Conservation (phyloP, 768 basidiomycete species). For the Macrocybe gigantea region DNA sequence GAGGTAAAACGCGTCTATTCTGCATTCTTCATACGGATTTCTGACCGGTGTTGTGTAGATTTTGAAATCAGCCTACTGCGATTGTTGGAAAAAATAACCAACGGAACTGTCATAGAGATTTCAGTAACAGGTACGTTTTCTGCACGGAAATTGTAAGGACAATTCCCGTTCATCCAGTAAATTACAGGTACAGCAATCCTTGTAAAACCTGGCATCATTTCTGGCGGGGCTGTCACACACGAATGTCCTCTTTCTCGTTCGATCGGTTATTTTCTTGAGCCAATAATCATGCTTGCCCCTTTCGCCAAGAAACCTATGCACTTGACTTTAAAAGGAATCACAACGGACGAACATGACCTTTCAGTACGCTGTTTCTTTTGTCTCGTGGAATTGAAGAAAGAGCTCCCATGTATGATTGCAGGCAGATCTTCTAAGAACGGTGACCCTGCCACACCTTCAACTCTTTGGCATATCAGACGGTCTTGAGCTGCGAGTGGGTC, state of each 20-base stretch:
- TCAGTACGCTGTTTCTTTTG: slow-evolving; percentile 45
- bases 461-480: slow-evolving; percentile 88
- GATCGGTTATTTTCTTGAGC: slow-evolving; percentile 92
- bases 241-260: slow-evolving; percentile 87
- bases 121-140: slow-evolving; percentile 79
- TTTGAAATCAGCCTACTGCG: slow-evolving; percentile 90
- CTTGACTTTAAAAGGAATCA: slow-evolving; percentile 82
- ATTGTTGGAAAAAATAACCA: slow-evolving; percentile 84
- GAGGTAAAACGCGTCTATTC: slow-evolving; percentile 43
- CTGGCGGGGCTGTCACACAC: slow-evolving; percentile 75
- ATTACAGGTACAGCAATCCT: slow-evolving; percentile 80
- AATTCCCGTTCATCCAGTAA: slow-evolving; percentile 1
- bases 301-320: slow-evolving; percentile 87
- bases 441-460: slow-evolving; percentile 86
- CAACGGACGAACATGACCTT: slow-evolving; percentile 88
- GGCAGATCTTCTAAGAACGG: slow-evolving; percentile 87
- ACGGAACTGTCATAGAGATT: slow-evolving; percentile 93
- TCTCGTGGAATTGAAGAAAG: neutral
- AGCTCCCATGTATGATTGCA: slow-evolving; percentile 21
- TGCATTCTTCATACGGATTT: slow-evolving; percentile 1
- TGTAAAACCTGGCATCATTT: slow-evolving; percentile 87
- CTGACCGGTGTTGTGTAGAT: slow-evolving; percentile 39
- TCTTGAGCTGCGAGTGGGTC: slow-evolving; percentile 74
- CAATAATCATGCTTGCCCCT: slow-evolving; percentile 83
- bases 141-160: neutral